phyloP scores from a whole-genome alignment of 106 monocot genomes.

The Dendrobium nobile region DNA sequence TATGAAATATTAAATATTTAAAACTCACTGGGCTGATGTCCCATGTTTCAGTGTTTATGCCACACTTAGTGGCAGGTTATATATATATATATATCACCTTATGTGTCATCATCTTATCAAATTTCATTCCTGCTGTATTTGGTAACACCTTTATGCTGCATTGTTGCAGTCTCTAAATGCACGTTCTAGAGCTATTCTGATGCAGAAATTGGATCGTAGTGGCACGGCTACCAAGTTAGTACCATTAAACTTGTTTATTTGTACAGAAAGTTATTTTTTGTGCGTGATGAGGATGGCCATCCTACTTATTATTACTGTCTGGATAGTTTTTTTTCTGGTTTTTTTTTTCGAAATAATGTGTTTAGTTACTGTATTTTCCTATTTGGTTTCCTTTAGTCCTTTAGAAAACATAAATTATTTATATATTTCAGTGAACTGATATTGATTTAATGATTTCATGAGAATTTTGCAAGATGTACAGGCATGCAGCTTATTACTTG shows the following conservation, averaged over 20 bases:
- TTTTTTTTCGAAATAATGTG: not conserved
- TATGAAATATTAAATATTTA: not conserved
- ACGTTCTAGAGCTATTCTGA: slow-evolving; percentile 50
- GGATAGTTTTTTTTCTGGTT: not conserved
- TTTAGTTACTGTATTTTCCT: not conserved
- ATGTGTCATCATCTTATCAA: not conserved
- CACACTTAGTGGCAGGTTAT: not conserved
- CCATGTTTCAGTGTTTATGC: too few species aligned
- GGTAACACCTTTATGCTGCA: not conserved
- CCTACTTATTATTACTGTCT: not conserved
- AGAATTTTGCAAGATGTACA: not conserved
- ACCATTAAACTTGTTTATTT: not conserved
- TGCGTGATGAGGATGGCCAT: not conserved
- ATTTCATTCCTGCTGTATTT: not conserved
- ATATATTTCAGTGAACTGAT: not conserved
- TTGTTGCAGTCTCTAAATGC: slow-evolving; percentile 53
- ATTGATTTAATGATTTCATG: not conserved
- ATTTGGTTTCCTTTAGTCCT: not conserved
- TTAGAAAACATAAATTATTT: not conserved
- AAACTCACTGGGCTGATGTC: not conserved
- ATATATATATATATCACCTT: not conserved
- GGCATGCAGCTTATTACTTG: not conserved
- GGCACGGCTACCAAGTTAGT: slow-evolving; percentile 39
- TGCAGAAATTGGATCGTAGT: slow-evolving; percentile 59
- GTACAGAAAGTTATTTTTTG: not conserved